Conservation (phyloP, 352 stramenopile genomes). For the Globisporangium cylindrosporum region DNA sequence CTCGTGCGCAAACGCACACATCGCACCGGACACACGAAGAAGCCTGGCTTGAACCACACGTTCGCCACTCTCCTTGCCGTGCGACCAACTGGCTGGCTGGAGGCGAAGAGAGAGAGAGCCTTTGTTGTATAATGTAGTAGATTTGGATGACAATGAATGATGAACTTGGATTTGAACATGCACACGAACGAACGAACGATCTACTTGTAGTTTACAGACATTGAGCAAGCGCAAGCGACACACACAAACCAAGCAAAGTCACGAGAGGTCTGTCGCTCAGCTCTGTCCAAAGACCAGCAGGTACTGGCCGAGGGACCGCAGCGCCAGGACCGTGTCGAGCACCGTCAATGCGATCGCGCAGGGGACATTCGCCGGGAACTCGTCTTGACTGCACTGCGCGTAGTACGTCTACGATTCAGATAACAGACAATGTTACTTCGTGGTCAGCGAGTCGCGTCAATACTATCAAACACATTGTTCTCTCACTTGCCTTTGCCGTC, state of each 20-base stretch:
- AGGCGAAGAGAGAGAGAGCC: neutral
- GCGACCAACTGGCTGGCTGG: neutral
- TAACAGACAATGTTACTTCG: neutral
- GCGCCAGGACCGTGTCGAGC: constrained; percentile 26
- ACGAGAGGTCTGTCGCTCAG: neutral
- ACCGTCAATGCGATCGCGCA: constrained; percentile 41
- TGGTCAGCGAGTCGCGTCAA: neutral
- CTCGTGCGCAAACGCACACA: neutral
- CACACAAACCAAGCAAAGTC: neutral
- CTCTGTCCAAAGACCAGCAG: constrained; percentile 5
- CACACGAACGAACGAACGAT: neutral
- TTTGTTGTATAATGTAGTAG: constrained; percentile 24
- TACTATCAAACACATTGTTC: neutral
- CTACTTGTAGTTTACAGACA: constrained; percentile 1
- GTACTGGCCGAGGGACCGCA: constrained; percentile 7
- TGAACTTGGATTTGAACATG: constrained; percentile 12
- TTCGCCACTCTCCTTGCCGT: neutral
- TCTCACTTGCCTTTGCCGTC: constrained; percentile 28
- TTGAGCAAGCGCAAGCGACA: neutral
- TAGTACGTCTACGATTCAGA: constrained; percentile 34
- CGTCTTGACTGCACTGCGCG: constrained; percentile 38
- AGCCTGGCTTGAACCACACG: neutral
- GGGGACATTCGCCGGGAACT: constrained; percentile 64
- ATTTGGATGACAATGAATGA: constrained; percentile 14
- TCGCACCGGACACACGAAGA: neutral